phyloP scores from a whole-genome alignment of 257 asterid genomes.

The Thymus mandschuricus region DNA sequence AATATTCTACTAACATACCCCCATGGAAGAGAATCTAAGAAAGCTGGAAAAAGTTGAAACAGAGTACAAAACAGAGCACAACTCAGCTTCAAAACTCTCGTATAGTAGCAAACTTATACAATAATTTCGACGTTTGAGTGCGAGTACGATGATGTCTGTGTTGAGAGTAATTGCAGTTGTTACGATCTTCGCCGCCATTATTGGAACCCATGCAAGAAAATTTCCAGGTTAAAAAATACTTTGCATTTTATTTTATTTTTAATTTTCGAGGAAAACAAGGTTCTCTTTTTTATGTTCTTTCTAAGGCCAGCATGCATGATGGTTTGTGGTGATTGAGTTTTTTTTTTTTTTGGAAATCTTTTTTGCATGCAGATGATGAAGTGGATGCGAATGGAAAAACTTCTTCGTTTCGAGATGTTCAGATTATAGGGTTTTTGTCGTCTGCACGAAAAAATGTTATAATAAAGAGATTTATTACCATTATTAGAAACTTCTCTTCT shows the following conservation, averaged over 20 bases:
- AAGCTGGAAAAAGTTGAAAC: no score
- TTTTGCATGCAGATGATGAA: neutral
- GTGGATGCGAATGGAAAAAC: neutral
- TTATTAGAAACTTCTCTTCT: neutral
- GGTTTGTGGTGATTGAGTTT: neutral
- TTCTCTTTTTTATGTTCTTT: neutral
- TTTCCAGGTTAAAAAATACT: neutral
- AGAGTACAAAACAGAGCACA: no score
- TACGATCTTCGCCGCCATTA: neutral
- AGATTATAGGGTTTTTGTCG: neutral
- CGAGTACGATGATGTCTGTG: neutral
- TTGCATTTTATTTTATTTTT: neutral
- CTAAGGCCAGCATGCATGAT: neutral
- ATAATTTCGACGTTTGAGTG: neutral
- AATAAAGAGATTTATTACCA: neutral
- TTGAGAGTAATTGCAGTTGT: neutral
- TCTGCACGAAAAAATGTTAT: neutral
- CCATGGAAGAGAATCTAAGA: no score
- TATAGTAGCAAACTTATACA: no score
- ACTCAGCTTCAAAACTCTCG: no score
- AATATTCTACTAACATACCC: no score
- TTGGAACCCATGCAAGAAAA: conserved; percentile 2
- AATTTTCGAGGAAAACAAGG: neutral
- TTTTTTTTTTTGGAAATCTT: neutral
- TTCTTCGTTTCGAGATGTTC: neutral